Conservation (phyloP, 2,329 filamentous ascomycete species). For the Talaromyces verruculosus region DNA sequence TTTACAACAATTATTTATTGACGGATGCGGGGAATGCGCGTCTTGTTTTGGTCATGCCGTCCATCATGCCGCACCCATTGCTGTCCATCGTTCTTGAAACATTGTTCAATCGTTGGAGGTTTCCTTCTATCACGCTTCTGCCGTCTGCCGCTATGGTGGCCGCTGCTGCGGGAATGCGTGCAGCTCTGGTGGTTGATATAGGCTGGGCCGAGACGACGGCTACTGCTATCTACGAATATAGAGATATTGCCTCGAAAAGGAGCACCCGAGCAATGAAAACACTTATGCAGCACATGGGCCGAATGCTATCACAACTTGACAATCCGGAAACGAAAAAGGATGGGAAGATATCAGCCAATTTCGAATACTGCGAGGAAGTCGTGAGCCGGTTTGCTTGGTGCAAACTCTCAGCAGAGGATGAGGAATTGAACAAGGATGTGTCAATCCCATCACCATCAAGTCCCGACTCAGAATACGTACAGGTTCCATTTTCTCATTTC, state of each 20-base stretch:
- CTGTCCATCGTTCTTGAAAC: constrained; percentile 74
- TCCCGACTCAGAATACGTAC: constrained; percentile 47
- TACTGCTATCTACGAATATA: constrained; percentile 86
- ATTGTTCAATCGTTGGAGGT: constrained; percentile 76
- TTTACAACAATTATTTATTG: constrained; percentile 72
- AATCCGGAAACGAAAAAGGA: constrained; percentile 31
- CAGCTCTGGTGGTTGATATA: constrained; percentile 83
- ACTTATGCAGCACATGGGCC: constrained; percentile 67
- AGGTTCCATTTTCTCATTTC: constrained; percentile 68
- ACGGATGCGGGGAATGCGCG: constrained; percentile 66
- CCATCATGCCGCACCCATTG: constrained; percentile 72
- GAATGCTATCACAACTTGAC: constrained; percentile 32
- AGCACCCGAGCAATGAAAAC: constrained; percentile 73
- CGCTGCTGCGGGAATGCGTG: constrained; percentile 77
- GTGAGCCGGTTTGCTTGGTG: constrained; percentile 78
- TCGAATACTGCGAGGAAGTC: constrained; percentile 81
- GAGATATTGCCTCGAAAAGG: constrained; percentile 70
- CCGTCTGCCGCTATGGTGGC: constrained; percentile 72
- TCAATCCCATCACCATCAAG: constrained; percentile 47
- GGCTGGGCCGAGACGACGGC: constrained; percentile 89
- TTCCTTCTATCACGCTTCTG: constrained; percentile 76
- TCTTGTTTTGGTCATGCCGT: constrained; percentile 73
- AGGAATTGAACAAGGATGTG: constrained; percentile 26
- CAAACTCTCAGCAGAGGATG: constrained; percentile 32
- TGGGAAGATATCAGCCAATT: constrained; percentile 54